phyloP scores from a whole-genome alignment of 495 filamentous ascomycete species.

The Oleoguttula mirabilis region DNA sequence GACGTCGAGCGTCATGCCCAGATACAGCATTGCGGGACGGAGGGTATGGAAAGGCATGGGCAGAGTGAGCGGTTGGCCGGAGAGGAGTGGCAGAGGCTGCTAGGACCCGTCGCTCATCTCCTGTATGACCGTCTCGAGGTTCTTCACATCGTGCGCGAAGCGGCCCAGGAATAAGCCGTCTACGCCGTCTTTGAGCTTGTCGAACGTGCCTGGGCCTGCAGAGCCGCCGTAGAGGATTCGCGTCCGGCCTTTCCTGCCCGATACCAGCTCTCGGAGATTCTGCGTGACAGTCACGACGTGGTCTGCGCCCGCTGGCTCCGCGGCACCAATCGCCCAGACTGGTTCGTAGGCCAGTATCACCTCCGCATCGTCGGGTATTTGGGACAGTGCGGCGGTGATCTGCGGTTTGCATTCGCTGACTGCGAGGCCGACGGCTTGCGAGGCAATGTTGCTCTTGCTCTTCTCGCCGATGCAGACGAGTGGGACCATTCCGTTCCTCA shows the following conservation, averaged over 20 bases:
- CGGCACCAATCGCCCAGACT: constrained; percentile 76
- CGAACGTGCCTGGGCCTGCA: constrained; percentile 66
- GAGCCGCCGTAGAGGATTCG: constrained; percentile 71
- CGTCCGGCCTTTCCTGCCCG: constrained; percentile 37
- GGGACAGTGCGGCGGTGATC: constrained; percentile 47
- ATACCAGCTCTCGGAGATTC: constrained; percentile 37
- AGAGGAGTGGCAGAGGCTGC: no score
- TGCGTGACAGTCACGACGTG: constrained; percentile 62
- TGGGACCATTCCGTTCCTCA: constrained; percentile 57
- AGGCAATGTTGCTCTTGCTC: constrained; percentile 24
- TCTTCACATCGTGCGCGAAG: constrained; percentile 64
- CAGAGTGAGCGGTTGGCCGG: no score
- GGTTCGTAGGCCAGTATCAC: constrained; percentile 80
- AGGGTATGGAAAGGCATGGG: no score
- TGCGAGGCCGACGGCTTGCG: constrained; percentile 44
- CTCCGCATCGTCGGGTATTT: constrained; percentile 46
- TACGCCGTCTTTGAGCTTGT: constrained; percentile 49
- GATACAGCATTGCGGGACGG: no score
- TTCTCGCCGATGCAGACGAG: constrained; percentile 71
- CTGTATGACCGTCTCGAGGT: constrained; percentile 52
- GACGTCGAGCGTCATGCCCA: no score
- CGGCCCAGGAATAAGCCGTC: constrained; percentile 75
- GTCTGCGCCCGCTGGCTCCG: constrained; percentile 54
- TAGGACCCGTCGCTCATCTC: constrained; percentile 61
- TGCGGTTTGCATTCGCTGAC: constrained; percentile 53